phyloP scores from a whole-genome alignment of 2,329 filamentous ascomycete species.

The Sporothrix dimorphospora region DNA sequence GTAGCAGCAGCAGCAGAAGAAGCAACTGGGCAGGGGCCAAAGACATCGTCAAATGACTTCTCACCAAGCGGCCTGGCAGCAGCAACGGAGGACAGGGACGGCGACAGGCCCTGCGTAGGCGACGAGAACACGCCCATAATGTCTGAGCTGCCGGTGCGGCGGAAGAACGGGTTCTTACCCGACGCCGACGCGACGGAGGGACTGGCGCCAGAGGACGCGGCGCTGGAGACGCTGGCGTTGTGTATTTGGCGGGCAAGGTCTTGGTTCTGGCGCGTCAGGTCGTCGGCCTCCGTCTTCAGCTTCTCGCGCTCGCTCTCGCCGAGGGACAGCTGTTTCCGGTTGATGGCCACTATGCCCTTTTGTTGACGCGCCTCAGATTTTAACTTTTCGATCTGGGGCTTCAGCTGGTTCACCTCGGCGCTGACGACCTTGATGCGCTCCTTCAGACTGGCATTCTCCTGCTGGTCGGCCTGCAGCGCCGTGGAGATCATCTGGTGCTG shows the following conservation, averaged over 20 bases:
- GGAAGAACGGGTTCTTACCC: conserved; percentile 94
- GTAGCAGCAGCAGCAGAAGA: conserved; percentile 44
- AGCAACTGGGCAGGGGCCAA: conserved; percentile 67
- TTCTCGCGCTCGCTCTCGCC: conserved; percentile 88
- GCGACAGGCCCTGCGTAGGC: conserved; percentile 38
- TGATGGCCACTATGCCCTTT: conserved; percentile 94
- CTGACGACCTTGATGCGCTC: conserved; percentile 86
- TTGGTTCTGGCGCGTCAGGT: conserved; percentile 65
- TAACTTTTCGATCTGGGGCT: conserved; percentile 90
- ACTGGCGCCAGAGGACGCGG: conserved; percentile 58
- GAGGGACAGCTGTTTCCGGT: conserved; percentile 94
- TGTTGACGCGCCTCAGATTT: conserved; percentile 91
- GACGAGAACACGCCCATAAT: conserved; percentile 59
- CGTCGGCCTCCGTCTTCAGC: conserved; percentile 77
- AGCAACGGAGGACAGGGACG: conserved; percentile 19
- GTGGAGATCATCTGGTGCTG: conserved; percentile 78
- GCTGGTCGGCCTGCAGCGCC: conserved; percentile 81
- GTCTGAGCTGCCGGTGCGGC: conserved; percentile 65
- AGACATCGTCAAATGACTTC: conserved; percentile 82
- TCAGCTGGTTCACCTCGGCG: conserved; percentile 78
- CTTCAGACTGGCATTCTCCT: conserved; percentile 83
- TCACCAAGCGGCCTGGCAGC: conserved; percentile 57
- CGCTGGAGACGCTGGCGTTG: conserved; percentile 50
- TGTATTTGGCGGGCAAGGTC: conserved; percentile 57
- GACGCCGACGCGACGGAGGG: conserved; percentile 70